Evolutionary conservation across 2,329 filamentous ascomycete genomes (phyloP).

Genomic region (Pseudogymnoascus sp.): DNA sequence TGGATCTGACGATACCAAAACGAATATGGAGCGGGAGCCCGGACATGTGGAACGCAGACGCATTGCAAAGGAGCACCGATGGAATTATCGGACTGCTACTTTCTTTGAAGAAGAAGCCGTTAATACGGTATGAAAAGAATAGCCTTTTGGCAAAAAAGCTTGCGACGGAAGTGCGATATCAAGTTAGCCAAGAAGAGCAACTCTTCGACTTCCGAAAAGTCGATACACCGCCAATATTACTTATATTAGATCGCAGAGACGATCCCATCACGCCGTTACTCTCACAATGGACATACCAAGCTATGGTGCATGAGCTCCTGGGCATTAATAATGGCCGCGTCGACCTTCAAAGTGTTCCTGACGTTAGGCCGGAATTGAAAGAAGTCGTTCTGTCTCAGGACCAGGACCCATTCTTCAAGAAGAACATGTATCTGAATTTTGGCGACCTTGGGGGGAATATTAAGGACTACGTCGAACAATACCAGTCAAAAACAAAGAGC

Average conservation of each 20-base stretch:
- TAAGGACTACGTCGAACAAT: slow-evolving; percentile 97
- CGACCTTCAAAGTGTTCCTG: slow-evolving; percentile 73
- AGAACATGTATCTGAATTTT: slow-evolving; percentile 99
- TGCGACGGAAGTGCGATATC: slow-evolving; percentile 83
- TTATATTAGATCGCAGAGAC: slow-evolving; percentile 84
- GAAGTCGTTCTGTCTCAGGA: slow-evolving; percentile 95
- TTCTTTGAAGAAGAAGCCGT: slow-evolving; percentile 89
- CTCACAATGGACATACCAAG: slow-evolving; percentile 98
- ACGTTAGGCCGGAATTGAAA: slow-evolving; percentile 76
- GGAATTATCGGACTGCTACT: slow-evolving; percentile 77
- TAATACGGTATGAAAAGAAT: slow-evolving; percentile 89
- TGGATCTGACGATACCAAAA: slow-evolving; percentile 63
- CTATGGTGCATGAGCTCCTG: slow-evolving; percentile 97
- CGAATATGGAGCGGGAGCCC: slow-evolving; percentile 73
- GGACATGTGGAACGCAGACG: slow-evolving; percentile 85
- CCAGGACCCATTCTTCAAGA: slow-evolving; percentile 96
- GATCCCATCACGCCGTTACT: slow-evolving; percentile 91
- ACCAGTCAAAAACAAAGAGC: slow-evolving; percentile 94
- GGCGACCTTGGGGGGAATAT: slow-evolving; percentile 92
- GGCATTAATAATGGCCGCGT: slow-evolving; percentile 95
- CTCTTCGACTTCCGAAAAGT: slow-evolving; percentile 93
- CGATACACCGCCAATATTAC: slow-evolving; percentile 86
- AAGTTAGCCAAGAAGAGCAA: slow-evolving; percentile 91
- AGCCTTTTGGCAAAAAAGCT: slow-evolving; percentile 87
- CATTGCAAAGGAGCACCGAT: slow-evolving; percentile 77